Evolutionary conservation across 257 asterid species (phyloP), one percentile per base, ranked within the genome.

Genomic region (Petunia secreta): DNA sequence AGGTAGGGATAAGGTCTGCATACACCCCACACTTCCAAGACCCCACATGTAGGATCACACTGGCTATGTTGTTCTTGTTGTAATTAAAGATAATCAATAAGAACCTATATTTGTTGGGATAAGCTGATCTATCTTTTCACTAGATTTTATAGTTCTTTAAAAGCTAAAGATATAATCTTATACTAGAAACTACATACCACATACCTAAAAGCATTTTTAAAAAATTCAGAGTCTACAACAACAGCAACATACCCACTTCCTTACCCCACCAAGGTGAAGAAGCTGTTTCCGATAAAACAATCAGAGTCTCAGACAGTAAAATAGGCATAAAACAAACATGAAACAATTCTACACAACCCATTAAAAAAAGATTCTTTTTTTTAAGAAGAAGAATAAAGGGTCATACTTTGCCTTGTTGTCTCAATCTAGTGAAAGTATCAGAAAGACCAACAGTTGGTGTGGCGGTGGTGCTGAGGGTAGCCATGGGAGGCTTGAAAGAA

Each of bases 361-460:
- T 1, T 14, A 57, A 48, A 3, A 48, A 1, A 11, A 2, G 2
- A 38, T 0, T 1, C 3, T 0, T 14, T 40, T 63, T 38, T 34
- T 1, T 1, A 2, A 52, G 10, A 11, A 74, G 6, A 50, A 43
- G 40, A 68, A 78, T 48, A 54, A 14, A 78, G 63, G 11, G 79
- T 48, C 85, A 38, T 87, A 94, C 98, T 79, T 91, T 91, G 74
- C 97, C 95, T 66, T 88, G 87, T 76, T 86, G 75, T 79, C 83
- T 94, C 82, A 94, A 83, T 13, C 79, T 89, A 54, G 91, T 81
- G 83, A 94, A 90, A 75, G 98, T 94, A 76, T 92, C 89, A 34
- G 97, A 84, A 57, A 94, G 85, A 8, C 95, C 94, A 46, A 79
- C 81, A 1, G 92, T 79, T 8, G 92, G 82, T 34, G 79, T 82